Percentiles rank a stretch among this genome's conserved stretches.
phyloP scores from a whole-genome alignment of 2,329 filamentous ascomycete species.

The Botrytis cinerea region DNA sequence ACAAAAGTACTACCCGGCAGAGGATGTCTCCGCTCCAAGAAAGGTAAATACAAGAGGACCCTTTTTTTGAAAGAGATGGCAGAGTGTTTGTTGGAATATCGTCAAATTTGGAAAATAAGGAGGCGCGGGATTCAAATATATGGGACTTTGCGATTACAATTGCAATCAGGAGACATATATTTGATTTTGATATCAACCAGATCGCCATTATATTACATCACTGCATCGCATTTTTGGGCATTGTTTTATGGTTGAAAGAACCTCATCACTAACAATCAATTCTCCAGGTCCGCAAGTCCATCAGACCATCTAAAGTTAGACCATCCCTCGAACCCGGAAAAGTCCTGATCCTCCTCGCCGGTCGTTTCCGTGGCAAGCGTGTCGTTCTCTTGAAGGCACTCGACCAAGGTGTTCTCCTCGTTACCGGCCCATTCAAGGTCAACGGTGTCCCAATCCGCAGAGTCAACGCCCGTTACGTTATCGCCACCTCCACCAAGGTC shows the following conservation, averaged over 20 bases:
- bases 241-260: background rate
- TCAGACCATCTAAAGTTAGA: slow-evolving; percentile 85
- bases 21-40: slow-evolving; percentile 85
- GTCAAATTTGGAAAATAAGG: slow-evolving; percentile 24
- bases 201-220: background rate
- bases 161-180: slow-evolving; percentile 18
- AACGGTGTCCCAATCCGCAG: slow-evolving; percentile 97
- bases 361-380: slow-evolving; percentile 99
- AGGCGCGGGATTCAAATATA: slow-evolving; percentile 18
- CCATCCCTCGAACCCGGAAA: slow-evolving; percentile 89
- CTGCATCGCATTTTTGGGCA: slow-evolving; percentile 1
- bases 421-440: slow-evolving; percentile 99
- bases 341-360: slow-evolving; percentile 97
- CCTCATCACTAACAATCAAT: slow-evolving; percentile 35
- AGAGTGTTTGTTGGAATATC: slow-evolving; percentile 20
- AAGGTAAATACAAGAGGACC: slow-evolving; percentile 64
- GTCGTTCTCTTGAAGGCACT: slow-evolving; percentile 98
- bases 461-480: slow-evolving; percentile 92
- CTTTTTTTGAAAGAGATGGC: slow-evolving; percentile 45
- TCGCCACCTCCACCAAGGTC: slow-evolving; percentile 84
- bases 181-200: background rate
- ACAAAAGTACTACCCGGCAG: slow-evolving; percentile 98
- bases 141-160: slow-evolving; percentile 32
- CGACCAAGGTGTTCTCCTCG: slow-evolving; percentile 95
- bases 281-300: slow-evolving; percentile 87